Conservation (phyloP, 371 early-diverging fungal genomes). For the Syncephalis plumigaleata region DNA sequence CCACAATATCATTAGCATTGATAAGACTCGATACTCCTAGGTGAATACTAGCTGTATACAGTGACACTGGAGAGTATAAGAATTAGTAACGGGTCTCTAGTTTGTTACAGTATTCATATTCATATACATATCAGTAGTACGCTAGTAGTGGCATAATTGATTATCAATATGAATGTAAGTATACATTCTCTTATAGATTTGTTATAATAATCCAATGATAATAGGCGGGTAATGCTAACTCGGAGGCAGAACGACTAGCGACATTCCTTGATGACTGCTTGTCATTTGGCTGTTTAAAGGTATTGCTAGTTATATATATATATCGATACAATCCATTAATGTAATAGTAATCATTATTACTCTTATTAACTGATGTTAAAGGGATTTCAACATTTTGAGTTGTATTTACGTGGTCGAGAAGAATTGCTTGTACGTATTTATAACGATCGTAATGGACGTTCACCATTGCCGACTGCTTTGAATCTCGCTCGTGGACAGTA, state of each 20-base stretch:
- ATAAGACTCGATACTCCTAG: no score
- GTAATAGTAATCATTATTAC: slow-evolving; percentile 4
- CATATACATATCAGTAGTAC: no score
- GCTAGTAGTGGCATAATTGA: no score
- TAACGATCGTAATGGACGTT: slow-evolving; percentile 10
- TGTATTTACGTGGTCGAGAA: slow-evolving; percentile 52
- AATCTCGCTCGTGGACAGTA: slow-evolving; percentile 10
- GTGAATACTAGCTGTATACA: no score
- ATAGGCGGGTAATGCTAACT: background rate
- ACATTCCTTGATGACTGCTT: slow-evolving; percentile 42
- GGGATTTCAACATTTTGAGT: slow-evolving; percentile 61
- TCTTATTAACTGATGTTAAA: slow-evolving; percentile 11
- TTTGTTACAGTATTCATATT: no score
- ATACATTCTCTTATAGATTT: no score
- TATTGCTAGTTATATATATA: slow-evolving; percentile 5
- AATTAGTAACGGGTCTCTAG: no score
- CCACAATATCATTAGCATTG: no score
- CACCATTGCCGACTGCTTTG: slow-evolving; percentile 10
- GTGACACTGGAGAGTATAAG: no score
- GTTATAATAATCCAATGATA: no score
- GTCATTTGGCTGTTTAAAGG: slow-evolving; percentile 30
- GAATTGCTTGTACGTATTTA: slow-evolving; percentile 46
- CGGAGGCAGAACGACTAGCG: slow-evolving; percentile 18
- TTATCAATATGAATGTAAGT: no score
- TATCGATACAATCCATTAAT: background rate